Conservation (phyloP, 78 protist species). For the Dictyostelium capitatum region DNA sequence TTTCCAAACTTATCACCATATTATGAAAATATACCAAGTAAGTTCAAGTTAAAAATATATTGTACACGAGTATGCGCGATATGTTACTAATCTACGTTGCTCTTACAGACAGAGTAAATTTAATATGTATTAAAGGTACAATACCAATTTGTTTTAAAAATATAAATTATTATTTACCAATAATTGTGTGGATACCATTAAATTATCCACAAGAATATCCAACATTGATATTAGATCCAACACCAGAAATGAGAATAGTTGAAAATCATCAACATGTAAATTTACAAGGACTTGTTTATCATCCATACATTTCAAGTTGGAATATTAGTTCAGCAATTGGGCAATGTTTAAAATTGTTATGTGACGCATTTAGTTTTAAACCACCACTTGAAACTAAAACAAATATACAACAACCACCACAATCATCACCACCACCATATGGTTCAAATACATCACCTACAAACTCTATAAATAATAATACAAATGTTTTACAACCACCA, state of each 20-base stretch:
- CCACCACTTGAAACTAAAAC: constrained; percentile 35
- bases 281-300: constrained; percentile 33
- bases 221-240: constrained; percentile 44
- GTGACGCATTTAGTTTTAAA: constrained; percentile 54
- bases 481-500: neutral
- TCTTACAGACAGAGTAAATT: constrained; percentile 43
- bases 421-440: neutral
- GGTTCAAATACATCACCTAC: neutral
- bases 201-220: constrained; percentile 56
- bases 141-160: constrained; percentile 64
- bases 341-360: constrained; percentile 32
- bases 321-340: neutral
- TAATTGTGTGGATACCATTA: constrained; percentile 48
- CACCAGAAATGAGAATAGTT: constrained; percentile 73
- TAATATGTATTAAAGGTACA: constrained; percentile 53
- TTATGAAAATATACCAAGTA: constrained; percentile 9
- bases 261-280: constrained; percentile 52
- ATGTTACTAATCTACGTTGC: too few species aligned
- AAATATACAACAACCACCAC: neutral
- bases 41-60: neutral
- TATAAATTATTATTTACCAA: constrained; percentile 49
- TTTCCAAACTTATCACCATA: constrained; percentile 61
- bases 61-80: too few species aligned
- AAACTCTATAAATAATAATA: neutral
- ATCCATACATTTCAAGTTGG: constrained; percentile 58